Conservation (phyloP, 202 grass and related monocot species). For the Saccharum hybrid region DNA sequence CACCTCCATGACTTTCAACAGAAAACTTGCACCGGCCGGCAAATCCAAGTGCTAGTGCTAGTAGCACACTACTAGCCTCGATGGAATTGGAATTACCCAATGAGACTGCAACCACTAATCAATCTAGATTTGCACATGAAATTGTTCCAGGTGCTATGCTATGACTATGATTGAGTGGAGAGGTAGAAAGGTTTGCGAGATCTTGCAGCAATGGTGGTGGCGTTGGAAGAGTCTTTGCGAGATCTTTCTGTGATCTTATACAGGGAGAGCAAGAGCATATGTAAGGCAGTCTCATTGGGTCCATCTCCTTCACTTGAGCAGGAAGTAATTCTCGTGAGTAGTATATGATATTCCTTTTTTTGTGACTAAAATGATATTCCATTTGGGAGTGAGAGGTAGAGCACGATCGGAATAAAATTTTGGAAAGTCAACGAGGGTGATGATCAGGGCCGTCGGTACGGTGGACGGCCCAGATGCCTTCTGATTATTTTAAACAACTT, state of each 20-base stretch:
- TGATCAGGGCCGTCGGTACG: conserved; percentile 5
- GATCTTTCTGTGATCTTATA: conserved; percentile 47
- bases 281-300: conserved; percentile 35
- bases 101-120: not conserved
- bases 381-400: conserved; percentile 37
- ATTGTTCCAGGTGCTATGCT: not conserved
- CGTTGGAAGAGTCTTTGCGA: conserved; percentile 28
- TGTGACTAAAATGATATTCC: too few relatives aligned
- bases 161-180: not conserved
- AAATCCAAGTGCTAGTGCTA: conserved; percentile 14
- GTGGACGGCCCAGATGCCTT: conserved; percentile 23
- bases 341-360: too few relatives aligned
- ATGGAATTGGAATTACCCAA: not conserved
- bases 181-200: not conserved
- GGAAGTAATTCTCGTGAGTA: conserved; percentile 47
- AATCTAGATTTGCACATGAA: not conserved
- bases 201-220: conserved; percentile 49
- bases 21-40: conserved; percentile 21
- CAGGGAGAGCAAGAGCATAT: conserved; percentile 21
- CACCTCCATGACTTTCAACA: conserved; percentile 57
- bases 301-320: conserved; percentile 51
- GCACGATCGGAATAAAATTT: conserved; percentile 51
- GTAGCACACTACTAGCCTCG: not conserved
- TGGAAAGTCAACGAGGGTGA: conserved; percentile 40
- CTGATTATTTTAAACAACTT: not conserved